These are phyloP conservation scores for Cyclostephanos tholiformis DNA, from an alignment of 108 stramenopile species.

Conservation along the genomic window DNA sequence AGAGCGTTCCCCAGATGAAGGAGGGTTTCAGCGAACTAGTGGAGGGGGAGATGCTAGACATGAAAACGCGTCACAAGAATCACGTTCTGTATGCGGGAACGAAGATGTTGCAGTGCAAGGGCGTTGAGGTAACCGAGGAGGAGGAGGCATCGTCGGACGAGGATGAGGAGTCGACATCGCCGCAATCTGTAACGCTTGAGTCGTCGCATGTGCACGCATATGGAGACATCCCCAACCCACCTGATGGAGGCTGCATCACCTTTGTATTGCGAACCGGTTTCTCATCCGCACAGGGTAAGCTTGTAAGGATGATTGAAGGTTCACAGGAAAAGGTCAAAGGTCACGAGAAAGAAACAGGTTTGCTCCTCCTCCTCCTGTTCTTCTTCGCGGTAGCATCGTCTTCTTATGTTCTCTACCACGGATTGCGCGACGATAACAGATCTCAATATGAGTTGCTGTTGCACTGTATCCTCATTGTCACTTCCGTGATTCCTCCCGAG, in stretches of 20 bases:
- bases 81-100: slow-evolving; percentile 94
- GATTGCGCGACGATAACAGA: slow-evolving; percentile 84
- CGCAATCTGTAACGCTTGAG: background rate
- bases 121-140: slow-evolving; percentile 48
- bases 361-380: slow-evolving; percentile 89
- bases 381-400: slow-evolving; percentile 93
- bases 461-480: slow-evolving; percentile 95
- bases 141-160: slow-evolving; percentile 53
- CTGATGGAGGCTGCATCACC: slow-evolving; percentile 89
- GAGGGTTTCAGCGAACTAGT: slow-evolving; percentile 81
- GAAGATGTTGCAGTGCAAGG: slow-evolving; percentile 92
- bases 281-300: slow-evolving; percentile 95
- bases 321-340: slow-evolving; percentile 96
- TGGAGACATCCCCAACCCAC: slow-evolving; percentile 69
- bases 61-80: slow-evolving; percentile 89
- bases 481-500: slow-evolving; percentile 96
- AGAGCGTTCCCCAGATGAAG: slow-evolving; percentile 98
- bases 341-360: slow-evolving; percentile 90
- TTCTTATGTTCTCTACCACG: slow-evolving; percentile 92
- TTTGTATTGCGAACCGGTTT: slow-evolving; percentile 97
- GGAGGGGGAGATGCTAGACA: slow-evolving; percentile 64
- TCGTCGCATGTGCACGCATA: slow-evolving; percentile 23
- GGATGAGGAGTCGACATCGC: slow-evolving; percentile 14
- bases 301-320: slow-evolving; percentile 98
- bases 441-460: slow-evolving; percentile 92